These are phyloP conservation scores for Xylaria curta DNA, from an alignment of 495 filamentous ascomycete genomes.

Conservation along the genomic window DNA sequence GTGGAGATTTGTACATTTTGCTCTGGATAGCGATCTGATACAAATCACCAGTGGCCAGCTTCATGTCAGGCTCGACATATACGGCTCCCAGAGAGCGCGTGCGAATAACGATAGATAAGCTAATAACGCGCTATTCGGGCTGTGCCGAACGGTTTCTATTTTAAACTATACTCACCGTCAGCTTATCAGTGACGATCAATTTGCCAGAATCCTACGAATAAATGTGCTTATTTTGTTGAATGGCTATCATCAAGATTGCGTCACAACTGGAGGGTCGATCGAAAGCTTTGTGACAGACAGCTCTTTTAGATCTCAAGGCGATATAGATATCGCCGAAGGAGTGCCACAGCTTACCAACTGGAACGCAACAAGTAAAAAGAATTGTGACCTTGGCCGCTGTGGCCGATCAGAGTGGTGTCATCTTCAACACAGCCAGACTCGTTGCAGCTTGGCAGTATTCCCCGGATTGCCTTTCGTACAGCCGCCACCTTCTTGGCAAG, in stretches of 20 bases:
- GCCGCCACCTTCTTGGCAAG: conserved; percentile 25
- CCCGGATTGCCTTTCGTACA: conserved; percentile 15
- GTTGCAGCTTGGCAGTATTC: conserved; percentile 26
- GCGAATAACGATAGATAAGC: not conserved
- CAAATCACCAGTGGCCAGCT: not conserved
- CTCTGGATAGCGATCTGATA: not conserved
- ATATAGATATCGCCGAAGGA: conserved; percentile 23
- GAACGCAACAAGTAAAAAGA: not conserved
- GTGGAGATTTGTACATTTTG: not conserved
- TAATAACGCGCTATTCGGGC: not conserved
- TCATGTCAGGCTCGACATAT: not conserved
- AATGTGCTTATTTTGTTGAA: not conserved
- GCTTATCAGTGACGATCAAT: conserved; percentile 1
- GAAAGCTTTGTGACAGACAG: not conserved
- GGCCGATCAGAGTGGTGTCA: conserved; percentile 19
- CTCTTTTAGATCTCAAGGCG: not conserved
- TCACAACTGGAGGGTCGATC: conserved; percentile 6
- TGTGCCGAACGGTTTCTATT: not conserved
- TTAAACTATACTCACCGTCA: not conserved
- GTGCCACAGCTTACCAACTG: conserved; percentile 5
- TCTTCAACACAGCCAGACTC: conserved; percentile 15
- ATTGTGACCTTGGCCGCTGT: not conserved
- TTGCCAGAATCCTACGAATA: not conserved
- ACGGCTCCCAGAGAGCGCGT: not conserved
- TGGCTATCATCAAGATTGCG: conserved; percentile 16